Base-by-base conservation (phyloP, 2,329 filamentous ascomycete species). In the Sclerotinia spermophila region DNA sequence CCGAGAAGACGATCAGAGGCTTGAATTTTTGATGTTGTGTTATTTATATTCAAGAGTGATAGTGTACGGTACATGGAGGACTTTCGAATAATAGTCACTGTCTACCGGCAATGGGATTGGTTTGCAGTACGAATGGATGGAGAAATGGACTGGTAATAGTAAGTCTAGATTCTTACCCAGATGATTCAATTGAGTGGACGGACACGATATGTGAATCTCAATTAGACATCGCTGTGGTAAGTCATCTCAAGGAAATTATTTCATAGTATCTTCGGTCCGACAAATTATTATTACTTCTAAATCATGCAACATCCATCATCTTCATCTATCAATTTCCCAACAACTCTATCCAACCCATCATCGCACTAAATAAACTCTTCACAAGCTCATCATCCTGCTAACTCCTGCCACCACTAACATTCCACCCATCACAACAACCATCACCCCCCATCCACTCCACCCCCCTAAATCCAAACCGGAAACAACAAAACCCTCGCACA, bases 401-500 rank as follows among this genome's bases (percentile, higher is more conserved):
- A 19, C n/a, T 2, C 38, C 35, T 27, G 13, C 11, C 21, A 15
- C 38, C 58, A 27, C 6, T 13, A 40, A 6, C 24, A n/a, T 40
- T 27, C 24, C 58, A 60, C 5, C 19, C 21, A 15, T 5, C 55
- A 3, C 27, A 24, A 15, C 56, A 24, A 10, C 33, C 6, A 38
- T n/a, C 6, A 38, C 24, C 1, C 33, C 5, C 17, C 13, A n/a
- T 15, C 6, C 21, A 30, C 3, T 8, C 5, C 15, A 21, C 3
- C 35, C 21, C n/a, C 42, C 42, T 72, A 73, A 44, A 74, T 70
- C 45, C 65, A 73, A 27, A 38, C 55, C 2, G 72, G 69, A 11
- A 74, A 70, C 45, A 74, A 68, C 11, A 72, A 48, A 53, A 73
- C 72, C 53, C 69, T 73, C 42, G 74, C 71, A 72, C 74, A 75